Evolutionary conservation across 208 protist genomes (phyloP).

Genomic region (Crithidia expoeki): DNA sequence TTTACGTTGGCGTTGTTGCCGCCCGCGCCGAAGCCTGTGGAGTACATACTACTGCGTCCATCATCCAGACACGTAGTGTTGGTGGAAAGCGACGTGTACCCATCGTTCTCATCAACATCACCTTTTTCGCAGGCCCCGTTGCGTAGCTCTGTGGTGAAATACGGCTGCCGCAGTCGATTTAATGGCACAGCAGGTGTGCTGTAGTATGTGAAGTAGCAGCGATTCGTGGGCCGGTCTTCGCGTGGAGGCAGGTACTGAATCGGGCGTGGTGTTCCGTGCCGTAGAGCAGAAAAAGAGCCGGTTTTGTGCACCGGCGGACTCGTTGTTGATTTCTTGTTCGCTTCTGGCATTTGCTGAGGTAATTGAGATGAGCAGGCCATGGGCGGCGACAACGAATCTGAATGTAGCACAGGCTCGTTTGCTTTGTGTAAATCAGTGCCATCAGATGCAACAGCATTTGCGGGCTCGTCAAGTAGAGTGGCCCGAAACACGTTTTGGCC

Average conservation of each 20-base stretch:
- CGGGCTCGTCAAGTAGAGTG: background rate
- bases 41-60: constrained; percentile 15
- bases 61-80: background rate
- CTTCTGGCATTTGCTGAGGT: too few relatives aligned
- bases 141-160: constrained; percentile 10
- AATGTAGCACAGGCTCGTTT: too few relatives aligned
- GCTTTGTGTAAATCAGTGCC: too few relatives aligned
- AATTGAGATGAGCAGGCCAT: too few relatives aligned
- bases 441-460: background rate
- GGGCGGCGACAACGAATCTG: too few relatives aligned
- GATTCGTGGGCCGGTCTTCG: constrained; percentile 24
- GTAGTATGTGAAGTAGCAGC: constrained; percentile 36
- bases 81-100: background rate
- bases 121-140: background rate
- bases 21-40: background rate
- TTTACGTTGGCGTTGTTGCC: too few relatives aligned
- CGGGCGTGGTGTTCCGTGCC: background rate
- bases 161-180: constrained; percentile 20
- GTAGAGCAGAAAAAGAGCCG: background rate
- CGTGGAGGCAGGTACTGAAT: constrained; percentile 19
- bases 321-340: too few relatives aligned
- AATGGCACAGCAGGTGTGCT: constrained; percentile 11
- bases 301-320: too few relatives aligned
- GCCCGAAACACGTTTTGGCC: background rate
- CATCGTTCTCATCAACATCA: constrained; percentile 8